phyloP scores from a whole-genome alignment of 306 rosid genomes.

The Vicia faba region DNA sequence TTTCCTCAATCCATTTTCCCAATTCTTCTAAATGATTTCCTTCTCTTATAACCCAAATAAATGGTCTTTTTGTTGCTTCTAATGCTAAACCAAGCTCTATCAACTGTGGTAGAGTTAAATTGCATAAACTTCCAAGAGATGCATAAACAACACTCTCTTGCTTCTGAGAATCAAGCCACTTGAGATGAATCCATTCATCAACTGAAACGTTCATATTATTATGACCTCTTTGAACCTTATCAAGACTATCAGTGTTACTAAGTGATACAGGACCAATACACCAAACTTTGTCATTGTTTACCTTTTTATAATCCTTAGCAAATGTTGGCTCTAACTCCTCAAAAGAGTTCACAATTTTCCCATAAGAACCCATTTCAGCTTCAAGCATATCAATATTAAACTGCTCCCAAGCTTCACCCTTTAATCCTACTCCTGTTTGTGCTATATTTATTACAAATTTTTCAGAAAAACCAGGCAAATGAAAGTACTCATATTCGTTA shows the following conservation, averaged over 20 bases:
- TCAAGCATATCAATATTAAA: not conserved
- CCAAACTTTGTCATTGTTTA: constrained; percentile 51
- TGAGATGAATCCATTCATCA: constrained; percentile 38
- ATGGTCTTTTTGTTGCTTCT: constrained; percentile 56
- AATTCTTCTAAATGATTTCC: constrained; percentile 36
- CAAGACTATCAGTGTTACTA: constrained; percentile 43
- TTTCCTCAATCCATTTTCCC: constrained; percentile 40
- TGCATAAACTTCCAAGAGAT: constrained; percentile 57
- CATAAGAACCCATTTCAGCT: constrained; percentile 48
- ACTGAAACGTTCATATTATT: constrained; percentile 35
- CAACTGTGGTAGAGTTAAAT: constrained; percentile 34
- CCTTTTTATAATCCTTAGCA: constrained; percentile 45
- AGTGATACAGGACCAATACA: constrained; percentile 54
- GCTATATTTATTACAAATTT: constrained; percentile 42
- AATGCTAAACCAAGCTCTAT: constrained; percentile 51
- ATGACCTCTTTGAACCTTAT: constrained; percentile 62
- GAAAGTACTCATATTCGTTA: constrained; percentile 39
- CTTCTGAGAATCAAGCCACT: constrained; percentile 55
- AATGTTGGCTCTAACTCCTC: constrained; percentile 64
- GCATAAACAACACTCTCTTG: constrained; percentile 51
- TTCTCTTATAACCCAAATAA: constrained; percentile 56
- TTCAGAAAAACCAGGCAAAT: constrained; percentile 48
- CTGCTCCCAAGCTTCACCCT: not conserved
- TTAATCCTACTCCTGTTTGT: not conserved
- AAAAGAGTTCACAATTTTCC: constrained; percentile 51